Conservation (phyloP, 2,329 filamentous ascomycete species). For the Drechslerella coelobrocha region DNA sequence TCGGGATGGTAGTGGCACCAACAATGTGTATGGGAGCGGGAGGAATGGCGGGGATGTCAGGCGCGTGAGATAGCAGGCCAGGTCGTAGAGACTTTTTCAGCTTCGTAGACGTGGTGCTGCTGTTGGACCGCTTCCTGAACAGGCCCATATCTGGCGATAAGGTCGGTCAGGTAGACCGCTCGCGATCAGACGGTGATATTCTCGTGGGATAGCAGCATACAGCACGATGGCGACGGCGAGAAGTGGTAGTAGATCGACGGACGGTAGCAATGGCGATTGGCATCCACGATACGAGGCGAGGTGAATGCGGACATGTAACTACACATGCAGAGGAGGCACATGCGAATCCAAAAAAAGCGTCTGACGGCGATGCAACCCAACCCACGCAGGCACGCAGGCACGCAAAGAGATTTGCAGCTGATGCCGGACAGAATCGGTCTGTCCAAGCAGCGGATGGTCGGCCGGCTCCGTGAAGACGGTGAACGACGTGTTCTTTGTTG, state of each 20-base stretch:
- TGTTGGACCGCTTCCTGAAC: slow-evolving; percentile 47
- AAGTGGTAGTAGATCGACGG: neutral
- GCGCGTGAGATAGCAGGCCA: slow-evolving; percentile 19
- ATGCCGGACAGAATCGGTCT: neutral
- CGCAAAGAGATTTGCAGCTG: neutral
- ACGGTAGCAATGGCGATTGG: neutral
- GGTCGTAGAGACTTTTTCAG: slow-evolving; percentile 37
- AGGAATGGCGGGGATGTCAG: slow-evolving; percentile 40
- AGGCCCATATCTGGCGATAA: slow-evolving; percentile 16
- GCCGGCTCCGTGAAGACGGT: neutral
- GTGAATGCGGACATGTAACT: neutral
- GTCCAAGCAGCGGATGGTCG: neutral
- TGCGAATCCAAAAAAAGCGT: neutral
- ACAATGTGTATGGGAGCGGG: slow-evolving; percentile 19
- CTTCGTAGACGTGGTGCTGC: slow-evolving; percentile 47
- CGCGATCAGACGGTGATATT: neutral
- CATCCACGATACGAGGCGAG: slow-evolving; percentile 6
- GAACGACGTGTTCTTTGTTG: slow-evolving; percentile 5
- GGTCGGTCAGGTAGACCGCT: neutral
- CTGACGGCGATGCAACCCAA: neutral
- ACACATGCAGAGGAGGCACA: neutral
- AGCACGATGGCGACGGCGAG: neutral
- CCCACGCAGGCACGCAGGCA: neutral
- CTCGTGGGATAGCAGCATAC: neutral
- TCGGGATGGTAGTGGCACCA: slow-evolving; percentile 8